These are phyloP conservation scores for Phytopythium boreale DNA, from an alignment of 352 stramenopile species.

Conservation along the genomic window DNA sequence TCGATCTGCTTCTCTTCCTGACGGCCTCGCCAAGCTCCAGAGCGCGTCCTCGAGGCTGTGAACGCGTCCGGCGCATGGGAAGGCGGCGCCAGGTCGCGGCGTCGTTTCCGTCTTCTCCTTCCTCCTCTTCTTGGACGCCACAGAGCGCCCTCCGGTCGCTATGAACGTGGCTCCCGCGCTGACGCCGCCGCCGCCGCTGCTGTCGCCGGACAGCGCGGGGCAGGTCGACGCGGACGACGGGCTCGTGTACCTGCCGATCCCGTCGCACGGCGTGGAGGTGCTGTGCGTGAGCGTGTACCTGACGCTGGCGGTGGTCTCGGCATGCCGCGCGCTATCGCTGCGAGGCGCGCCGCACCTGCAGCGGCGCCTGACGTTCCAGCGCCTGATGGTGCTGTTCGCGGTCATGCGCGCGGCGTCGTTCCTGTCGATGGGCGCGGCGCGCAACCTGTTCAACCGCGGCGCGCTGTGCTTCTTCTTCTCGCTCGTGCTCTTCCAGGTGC, in stretches of 20 bases:
- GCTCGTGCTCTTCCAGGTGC: constrained; percentile 82
- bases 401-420: constrained; percentile 59
- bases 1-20: background rate
- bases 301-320: constrained; percentile 45
- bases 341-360: constrained; percentile 20
- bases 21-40: background rate
- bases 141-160: background rate
- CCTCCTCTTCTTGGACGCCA: no score
- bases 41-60: background rate
- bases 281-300: constrained; percentile 66
- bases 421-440: constrained; percentile 21
- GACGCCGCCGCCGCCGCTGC: background rate
- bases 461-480: constrained; percentile 84
- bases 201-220: background rate
- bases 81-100: background rate
- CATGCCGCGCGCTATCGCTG: constrained; percentile 40
- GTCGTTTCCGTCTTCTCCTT: background rate
- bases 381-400: constrained; percentile 61
- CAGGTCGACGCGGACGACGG: constrained; percentile 19
- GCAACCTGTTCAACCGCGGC: constrained; percentile 66
- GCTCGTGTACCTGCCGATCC: constrained; percentile 59
- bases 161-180: background rate
- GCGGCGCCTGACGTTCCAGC: constrained; percentile 68
- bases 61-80: background rate
- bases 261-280: constrained; percentile 39